A percentile compares a stretch with the other conserved stretches of the same genome.
These are phyloP conservation scores for Leishmania aethiopica DNA, from an alignment of 208 protist genomes.

Conservation along the genomic window DNA sequence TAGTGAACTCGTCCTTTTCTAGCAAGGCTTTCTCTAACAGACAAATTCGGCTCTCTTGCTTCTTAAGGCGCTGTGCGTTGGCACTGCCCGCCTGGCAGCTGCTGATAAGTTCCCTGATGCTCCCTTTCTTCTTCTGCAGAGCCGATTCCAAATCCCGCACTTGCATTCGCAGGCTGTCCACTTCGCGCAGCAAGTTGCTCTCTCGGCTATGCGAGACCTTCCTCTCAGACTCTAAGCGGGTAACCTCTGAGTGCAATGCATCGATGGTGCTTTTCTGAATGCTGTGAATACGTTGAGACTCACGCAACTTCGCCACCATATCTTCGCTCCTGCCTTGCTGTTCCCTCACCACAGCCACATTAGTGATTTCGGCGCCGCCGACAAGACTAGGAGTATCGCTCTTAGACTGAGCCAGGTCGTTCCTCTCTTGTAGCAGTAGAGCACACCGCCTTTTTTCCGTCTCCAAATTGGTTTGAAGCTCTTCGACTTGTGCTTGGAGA, in stretches of 20 bases:
- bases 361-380: neutral
- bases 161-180: conserved; percentile 19
- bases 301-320: conserved; percentile 6
- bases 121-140: conserved; percentile 44
- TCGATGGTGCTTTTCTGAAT: conserved; percentile 29
- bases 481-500: conserved; percentile 44
- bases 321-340: neutral
- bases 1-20: conserved; percentile 72
- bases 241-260: conserved; percentile 19
- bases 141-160: conserved; percentile 25
- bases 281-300: conserved; percentile 18
- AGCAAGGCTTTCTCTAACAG: conserved; percentile 57
- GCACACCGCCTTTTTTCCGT: conserved; percentile 14
- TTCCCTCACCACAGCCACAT: neutral
- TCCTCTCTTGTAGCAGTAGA: conserved; percentile 4
- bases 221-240: conserved; percentile 18
- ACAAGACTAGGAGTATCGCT: neutral
- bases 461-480: conserved; percentile 30
- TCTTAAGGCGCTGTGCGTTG: conserved; percentile 51
- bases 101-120: conserved; percentile 64
- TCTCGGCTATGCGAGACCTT: conserved; percentile 1
- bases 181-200: neutral
- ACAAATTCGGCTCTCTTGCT: conserved; percentile 47
- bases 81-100: conserved; percentile 48
- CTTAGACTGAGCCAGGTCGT: neutral